These are phyloP conservation scores for Nelumbo lutea DNA, from an alignment of 164 flowering plant genomes.

Conservation along the genomic window DNA sequence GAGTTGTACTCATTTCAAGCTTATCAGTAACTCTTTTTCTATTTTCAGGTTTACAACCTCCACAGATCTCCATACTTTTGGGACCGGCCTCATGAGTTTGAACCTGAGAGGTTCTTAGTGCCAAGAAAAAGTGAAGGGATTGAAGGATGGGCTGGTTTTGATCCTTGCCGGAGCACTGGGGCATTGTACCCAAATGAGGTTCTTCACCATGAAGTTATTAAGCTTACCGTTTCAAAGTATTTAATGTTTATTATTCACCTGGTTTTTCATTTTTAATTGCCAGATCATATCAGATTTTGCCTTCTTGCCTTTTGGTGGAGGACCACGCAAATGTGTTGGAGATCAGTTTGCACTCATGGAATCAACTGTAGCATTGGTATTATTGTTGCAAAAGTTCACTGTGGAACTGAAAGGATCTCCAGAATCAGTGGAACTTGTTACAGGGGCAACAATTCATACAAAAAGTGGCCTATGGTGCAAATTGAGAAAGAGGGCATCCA, in stretches of 20 bases:
- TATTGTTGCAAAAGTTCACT: constrained; percentile 80
- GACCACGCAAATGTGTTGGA: constrained; percentile 94
- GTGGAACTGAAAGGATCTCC: constrained; percentile 75
- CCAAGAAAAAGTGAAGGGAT: constrained; percentile 43
- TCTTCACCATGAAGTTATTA: not conserved
- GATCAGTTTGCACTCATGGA: constrained; percentile 99
- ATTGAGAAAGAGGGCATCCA: constrained; percentile 43
- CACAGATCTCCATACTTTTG: constrained; percentile 93
- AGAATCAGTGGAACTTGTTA: constrained; percentile 80
- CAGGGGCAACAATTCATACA: constrained; percentile 95
- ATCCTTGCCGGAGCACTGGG: constrained; percentile 91
- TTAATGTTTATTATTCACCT: not conserved
- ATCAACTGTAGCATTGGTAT: constrained; percentile 77
- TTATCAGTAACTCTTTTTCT: not conserved
- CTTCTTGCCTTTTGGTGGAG: constrained; percentile 97
- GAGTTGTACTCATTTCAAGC: not conserved
- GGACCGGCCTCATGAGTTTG: constrained; percentile 79
- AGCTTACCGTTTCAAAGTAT: not conserved
- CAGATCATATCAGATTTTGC: constrained; percentile 91
- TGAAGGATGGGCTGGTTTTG: constrained; percentile 92
- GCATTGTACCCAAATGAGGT: constrained; percentile 97
- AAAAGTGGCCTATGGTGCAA: constrained; percentile 91
- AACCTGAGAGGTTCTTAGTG: constrained; percentile 81
- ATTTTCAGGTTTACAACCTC: constrained; percentile 77
- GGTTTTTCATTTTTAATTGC: not conserved